Base-by-base conservation (phyloP, 2,329 filamentous ascomycete genomes). In the Akanthomyces muscarius region DNA sequence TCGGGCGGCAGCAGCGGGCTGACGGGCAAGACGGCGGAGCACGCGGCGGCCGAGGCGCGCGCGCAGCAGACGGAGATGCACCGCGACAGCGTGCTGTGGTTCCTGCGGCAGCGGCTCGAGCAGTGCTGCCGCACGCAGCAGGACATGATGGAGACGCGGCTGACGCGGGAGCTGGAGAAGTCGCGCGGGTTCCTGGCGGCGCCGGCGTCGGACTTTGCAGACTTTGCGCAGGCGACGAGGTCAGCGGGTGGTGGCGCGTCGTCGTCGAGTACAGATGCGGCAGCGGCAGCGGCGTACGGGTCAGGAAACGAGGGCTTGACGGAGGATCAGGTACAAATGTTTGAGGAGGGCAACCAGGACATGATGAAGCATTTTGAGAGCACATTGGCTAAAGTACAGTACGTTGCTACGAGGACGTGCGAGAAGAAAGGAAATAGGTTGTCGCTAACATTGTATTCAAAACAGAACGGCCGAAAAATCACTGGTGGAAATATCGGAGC, bases 331-430 rank as follows among this genome's bases (percentile, higher is more conserved):
- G 80, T 95, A 59, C 94, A 97, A 74, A 85, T 97, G 72, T 98
- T 99, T 77, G 93, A 94, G 69, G 86, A 92, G 76, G 93, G 96
- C 72, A 97, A 98, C 72, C 88, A 92, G 75, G 88, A 91, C 66
- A 92, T 99, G 88, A 82, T 98, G 69, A 90, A 90, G 75, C 91
- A 97, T 76, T 97, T 96, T 75, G 92, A 97, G 75, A 92, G 90
- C 77, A 92, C 91, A n/a, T 80, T 98, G 73, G 89, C 93, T 75
- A 95, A 98, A 83, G 92, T 98, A 68, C 90, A 89, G 91, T 96
- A 84, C 61, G 90, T 63, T 55, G 10, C 16, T 83, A 16, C 18
- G 55, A 25, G 8, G 14, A 23, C 36, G 54, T 69, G n/a, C 23
- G 13, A 45, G 41, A 25, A 44, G 16, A 42, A 5, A 14, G 33